Evolutionary conservation across 305 asterid genomes (phyloP), one percentile per base, ranked within the genome.

Genomic region (Rubia balearica): DNA sequence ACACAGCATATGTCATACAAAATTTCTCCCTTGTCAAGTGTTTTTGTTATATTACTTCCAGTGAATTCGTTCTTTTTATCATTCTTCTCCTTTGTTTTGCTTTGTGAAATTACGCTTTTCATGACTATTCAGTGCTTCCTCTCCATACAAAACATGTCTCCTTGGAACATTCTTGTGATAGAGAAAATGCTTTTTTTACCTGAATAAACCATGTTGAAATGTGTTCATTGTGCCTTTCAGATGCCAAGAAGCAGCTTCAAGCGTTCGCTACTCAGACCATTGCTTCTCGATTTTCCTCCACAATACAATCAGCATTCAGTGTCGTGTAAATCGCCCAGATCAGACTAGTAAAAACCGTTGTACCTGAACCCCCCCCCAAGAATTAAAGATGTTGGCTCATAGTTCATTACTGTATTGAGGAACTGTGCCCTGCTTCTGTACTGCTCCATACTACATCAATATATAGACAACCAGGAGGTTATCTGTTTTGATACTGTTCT

Each of bases 201-300:
- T 17, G 65, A 41, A 40, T 21, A 19, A 46, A 22, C 65, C 12
- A 19, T 19, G 73, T 19, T 19, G 19, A 41, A 30, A 41, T 22
- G 45, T 22, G 24, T 69, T 40, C 14, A 43, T 21, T 13, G 42
- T 70, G 22, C n/a, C 57, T 57, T 57, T 40, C 96, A 88, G 96
- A 88, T 83, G 95, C 95, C 76, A 90, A 85, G 90, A 85, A 88
- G 82, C 95, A 90, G 90, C 85, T 90, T 73, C 95, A 90, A 74
- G 85, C 86, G 69, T 90, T 90, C 71, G 95, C 96, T 42, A 70
- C 95, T 46, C 91, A 88, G 85, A 87, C 92, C 51, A 68, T 90
- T 48, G 89, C 96, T 74, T 83, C 90, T 75, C 89, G 90, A 43
- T 76, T 89, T 81, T 73, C 90, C 33, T 89, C 95, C 11, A 85